phyloP scores from a whole-genome alignment of 2,329 filamentous ascomycete species.

The Sarocladium kiliense region DNA sequence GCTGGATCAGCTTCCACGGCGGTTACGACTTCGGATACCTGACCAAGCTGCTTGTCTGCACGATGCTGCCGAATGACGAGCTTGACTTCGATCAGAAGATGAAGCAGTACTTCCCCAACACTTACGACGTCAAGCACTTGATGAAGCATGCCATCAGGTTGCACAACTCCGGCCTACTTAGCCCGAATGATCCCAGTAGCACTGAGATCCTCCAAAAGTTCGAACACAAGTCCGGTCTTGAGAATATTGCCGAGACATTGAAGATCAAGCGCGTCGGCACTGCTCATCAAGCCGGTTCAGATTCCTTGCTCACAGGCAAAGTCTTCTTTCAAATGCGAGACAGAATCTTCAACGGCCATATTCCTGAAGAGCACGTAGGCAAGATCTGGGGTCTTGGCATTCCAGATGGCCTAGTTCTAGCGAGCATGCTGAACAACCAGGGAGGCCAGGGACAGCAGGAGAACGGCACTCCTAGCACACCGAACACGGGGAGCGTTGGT shows the following conservation, averaged over 20 bases:
- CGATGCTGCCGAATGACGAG: constrained; percentile 81
- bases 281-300: constrained; percentile 88
- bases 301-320: constrained; percentile 86
- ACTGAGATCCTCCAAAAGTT: constrained; percentile 76
- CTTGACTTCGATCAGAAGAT: constrained; percentile 83
- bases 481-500: constrained; percentile 58
- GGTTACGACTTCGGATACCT: constrained; percentile 98
- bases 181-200: constrained; percentile 58
- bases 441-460: constrained; percentile 41
- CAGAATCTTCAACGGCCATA: constrained; percentile 77
- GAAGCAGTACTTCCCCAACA: constrained; percentile 85
- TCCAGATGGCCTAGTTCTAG: constrained; percentile 46
- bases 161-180: constrained; percentile 58
- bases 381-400: constrained; percentile 91
- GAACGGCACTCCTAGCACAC: constrained; percentile 53
- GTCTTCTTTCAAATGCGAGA: constrained; percentile 93
- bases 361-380: constrained; percentile 76
- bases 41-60: constrained; percentile 85
- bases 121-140: constrained; percentile 95
- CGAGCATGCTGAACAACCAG: constrained; percentile 27
- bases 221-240: constrained; percentile 84
- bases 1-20: constrained; percentile 97
- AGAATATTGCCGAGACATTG: constrained; percentile 89
- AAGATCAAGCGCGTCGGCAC: constrained; percentile 84
- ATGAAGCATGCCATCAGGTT: constrained; percentile 82